These are phyloP conservation scores for Lentinula boryana DNA, from an alignment of 768 basidiomycete species.

Conservation along the genomic window DNA sequence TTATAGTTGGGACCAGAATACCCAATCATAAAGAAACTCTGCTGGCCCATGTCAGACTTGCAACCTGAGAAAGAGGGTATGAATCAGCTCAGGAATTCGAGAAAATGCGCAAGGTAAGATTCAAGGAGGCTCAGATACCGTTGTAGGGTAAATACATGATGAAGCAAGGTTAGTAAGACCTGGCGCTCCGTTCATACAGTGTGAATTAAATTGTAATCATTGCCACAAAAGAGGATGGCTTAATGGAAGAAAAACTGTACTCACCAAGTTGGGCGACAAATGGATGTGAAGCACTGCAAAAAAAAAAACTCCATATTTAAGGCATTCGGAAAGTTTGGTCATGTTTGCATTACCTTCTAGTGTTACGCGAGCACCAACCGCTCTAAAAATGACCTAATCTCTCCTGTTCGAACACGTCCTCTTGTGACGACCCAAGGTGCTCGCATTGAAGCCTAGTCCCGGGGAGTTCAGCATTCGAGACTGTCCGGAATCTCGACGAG, in stretches of 20 bases:
- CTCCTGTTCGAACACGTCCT: too few relatives aligned
- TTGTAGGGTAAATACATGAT: slow-evolving; percentile 65
- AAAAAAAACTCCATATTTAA: background rate
- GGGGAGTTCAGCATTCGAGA: too few relatives aligned
- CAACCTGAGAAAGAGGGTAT: background rate
- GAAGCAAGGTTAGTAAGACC: slow-evolving; percentile 31
- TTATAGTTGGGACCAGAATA: background rate
- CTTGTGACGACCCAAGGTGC: too few relatives aligned
- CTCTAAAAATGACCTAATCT: too few relatives aligned
- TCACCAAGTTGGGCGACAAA: background rate
- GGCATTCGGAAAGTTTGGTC: background rate
- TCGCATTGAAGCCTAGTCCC: too few relatives aligned
- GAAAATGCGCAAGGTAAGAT: slow-evolving; percentile 7
- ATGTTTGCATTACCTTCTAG: background rate
- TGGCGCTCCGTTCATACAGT: slow-evolving; percentile 57
- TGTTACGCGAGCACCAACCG: background rate
- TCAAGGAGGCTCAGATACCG: slow-evolving; percentile 66
- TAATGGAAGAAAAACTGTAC: background rate
- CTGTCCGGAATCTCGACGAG: too few relatives aligned
- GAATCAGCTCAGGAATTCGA: slow-evolving; percentile 9
- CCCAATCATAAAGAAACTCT: background rate
- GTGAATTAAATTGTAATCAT: slow-evolving; percentile 67
- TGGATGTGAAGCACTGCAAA: background rate
- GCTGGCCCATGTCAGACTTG: background rate
- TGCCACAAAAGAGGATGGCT: slow-evolving; percentile 13